These are phyloP conservation scores for Neofusicoccum sp. DNA, from an alignment of 2,329 filamentous ascomycete species.

Conservation along the genomic window DNA sequence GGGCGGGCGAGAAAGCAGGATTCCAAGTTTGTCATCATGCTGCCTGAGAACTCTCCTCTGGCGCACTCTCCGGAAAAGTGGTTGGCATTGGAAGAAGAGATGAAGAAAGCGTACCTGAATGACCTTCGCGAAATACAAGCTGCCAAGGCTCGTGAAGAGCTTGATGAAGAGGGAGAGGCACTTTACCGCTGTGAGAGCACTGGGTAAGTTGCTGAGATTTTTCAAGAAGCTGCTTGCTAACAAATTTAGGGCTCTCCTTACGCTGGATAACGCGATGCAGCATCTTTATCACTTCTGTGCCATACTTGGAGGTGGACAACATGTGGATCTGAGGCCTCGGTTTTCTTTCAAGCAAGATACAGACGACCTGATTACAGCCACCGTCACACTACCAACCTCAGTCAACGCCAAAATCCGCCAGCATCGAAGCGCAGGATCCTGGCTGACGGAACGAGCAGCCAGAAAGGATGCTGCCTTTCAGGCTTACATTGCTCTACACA, in stretches of 20 bases:
- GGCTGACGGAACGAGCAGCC: slow-evolving; percentile 70
- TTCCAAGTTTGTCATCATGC: slow-evolving; percentile 53
- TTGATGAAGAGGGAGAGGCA: slow-evolving; percentile 47
- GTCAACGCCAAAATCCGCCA: slow-evolving; percentile 62
- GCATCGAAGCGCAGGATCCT: slow-evolving; percentile 53
- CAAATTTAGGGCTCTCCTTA: slow-evolving; percentile 60
- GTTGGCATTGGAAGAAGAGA: slow-evolving; percentile 66
- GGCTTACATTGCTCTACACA: slow-evolving; percentile 69
- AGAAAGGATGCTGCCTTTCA: slow-evolving; percentile 80
- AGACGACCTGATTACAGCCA: slow-evolving; percentile 49
- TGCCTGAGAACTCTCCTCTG: slow-evolving; percentile 28
- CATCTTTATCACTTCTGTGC: slow-evolving; percentile 82
- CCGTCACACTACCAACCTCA: slow-evolving; percentile 68
- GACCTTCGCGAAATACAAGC: slow-evolving; percentile 54
- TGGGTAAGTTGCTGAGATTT: slow-evolving; percentile 24
- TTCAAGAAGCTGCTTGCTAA: neutral
- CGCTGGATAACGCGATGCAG: slow-evolving; percentile 68
- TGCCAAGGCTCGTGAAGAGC: slow-evolving; percentile 43
- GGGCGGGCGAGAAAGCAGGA: slow-evolving; percentile 59
- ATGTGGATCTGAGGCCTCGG: slow-evolving; percentile 64
- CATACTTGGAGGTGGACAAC: slow-evolving; percentile 56
- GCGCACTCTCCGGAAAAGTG: slow-evolving; percentile 49
- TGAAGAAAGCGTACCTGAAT: slow-evolving; percentile 68
- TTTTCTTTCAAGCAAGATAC: slow-evolving; percentile 57
- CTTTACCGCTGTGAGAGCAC: slow-evolving; percentile 26